Evolutionary conservation across 2,329 filamentous ascomycete genomes (phyloP).

Genomic region (Arthrobotrys musiformis): DNA sequence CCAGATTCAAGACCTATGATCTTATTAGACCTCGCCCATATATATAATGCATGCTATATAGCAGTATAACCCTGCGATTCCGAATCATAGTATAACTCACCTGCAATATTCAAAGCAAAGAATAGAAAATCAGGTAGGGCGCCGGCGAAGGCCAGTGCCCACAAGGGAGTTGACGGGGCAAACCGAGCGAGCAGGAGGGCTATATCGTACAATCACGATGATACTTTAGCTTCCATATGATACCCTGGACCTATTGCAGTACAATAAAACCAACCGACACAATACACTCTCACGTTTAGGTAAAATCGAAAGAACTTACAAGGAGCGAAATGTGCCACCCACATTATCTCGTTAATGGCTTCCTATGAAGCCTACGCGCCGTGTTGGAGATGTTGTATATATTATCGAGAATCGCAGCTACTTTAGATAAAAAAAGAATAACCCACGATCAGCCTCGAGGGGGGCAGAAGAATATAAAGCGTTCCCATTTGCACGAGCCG

Average conservation of each 20-base stretch:
- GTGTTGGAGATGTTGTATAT: constrained; percentile 31
- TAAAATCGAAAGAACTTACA: constrained; percentile 12
- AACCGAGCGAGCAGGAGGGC: constrained; percentile 28
- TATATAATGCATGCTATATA: not conserved
- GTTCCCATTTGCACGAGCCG: too few relatives aligned
- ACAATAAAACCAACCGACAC: too few relatives aligned
- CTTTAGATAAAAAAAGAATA: not conserved
- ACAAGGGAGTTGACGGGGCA: constrained; percentile 36
- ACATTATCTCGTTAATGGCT: not conserved
- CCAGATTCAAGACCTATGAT: not conserved
- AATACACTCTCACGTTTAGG: not conserved
- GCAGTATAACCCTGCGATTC: too few relatives aligned
- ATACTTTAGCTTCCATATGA: not conserved
- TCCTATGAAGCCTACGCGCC: not conserved
- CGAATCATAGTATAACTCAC: too few relatives aligned
- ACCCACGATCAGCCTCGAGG: not conserved
- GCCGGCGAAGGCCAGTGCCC: constrained; percentile 33
- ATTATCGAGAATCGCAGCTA: not conserved
- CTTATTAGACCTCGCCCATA: not conserved
- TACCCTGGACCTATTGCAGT: not conserved
- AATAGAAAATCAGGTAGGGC: constrained; percentile 27
- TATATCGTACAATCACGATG: not conserved
- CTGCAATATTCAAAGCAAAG: constrained; percentile 1
- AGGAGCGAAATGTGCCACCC: constrained; percentile 36
- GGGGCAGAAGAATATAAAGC: not conserved